A percentile compares a stretch with the other conserved stretches of the same genome.
phyloP scores from a whole-genome alignment of 257 asterid species.

The Leonotis leonurus region DNA sequence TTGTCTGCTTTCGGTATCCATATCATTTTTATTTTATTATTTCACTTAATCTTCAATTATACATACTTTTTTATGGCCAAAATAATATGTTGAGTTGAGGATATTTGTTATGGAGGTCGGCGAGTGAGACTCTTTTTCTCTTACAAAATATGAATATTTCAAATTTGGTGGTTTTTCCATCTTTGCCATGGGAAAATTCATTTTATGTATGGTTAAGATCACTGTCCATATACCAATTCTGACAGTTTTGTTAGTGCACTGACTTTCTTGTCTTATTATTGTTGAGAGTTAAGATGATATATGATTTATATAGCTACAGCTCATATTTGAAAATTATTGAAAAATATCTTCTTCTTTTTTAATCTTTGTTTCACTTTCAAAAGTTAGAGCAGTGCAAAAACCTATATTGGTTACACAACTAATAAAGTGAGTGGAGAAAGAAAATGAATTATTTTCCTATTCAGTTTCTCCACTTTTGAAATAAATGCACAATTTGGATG shows the following conservation, averaged over 20 bases:
- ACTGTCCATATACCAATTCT: neutral
- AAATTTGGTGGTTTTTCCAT: too few relatives aligned
- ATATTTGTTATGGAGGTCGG: neutral
- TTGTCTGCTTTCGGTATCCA: conserved; percentile 13
- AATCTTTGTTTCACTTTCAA: too few relatives aligned
- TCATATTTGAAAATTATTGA: neutral
- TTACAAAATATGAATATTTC: neutral
- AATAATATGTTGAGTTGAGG: neutral
- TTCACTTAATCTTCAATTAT: neutral
- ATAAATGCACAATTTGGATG: neutral
- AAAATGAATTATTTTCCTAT: conserved; percentile 3
- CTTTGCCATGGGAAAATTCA: neutral
- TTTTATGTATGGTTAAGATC: neutral
- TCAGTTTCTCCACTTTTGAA: conserved; percentile 6
- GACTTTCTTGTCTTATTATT: neutral
- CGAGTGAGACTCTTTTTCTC: neutral
- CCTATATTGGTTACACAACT: neutral
- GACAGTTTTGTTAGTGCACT: neutral
- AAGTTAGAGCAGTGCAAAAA: too few relatives aligned
- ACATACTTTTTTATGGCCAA: too few relatives aligned
- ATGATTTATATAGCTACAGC: neutral
- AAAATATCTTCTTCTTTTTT: too few relatives aligned
- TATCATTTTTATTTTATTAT: conserved; percentile 5
- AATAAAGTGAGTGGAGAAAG: neutral
- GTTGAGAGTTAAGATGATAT: neutral